Conservation (phyloP, 2,329 filamentous ascomycete genomes). For the Zarea fungicola region DNA sequence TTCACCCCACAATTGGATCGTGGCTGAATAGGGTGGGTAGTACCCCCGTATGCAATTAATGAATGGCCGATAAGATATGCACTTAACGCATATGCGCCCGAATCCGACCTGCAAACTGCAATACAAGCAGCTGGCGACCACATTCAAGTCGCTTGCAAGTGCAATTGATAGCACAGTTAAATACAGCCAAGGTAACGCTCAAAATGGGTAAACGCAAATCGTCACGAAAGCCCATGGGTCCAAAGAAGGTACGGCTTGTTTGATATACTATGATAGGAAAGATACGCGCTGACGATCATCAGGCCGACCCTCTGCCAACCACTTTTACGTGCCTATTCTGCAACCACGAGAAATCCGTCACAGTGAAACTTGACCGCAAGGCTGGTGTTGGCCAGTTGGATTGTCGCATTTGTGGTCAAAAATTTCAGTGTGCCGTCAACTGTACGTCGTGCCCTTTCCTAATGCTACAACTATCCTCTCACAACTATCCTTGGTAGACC, state of each 20-base stretch:
- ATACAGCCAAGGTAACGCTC: not conserved
- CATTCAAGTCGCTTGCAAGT: not conserved
- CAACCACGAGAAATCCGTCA: constrained; percentile 92
- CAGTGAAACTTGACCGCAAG: constrained; percentile 92
- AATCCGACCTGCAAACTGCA: not conserved
- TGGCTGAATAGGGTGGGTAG: not conserved
- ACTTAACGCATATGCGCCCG: constrained; percentile 2
- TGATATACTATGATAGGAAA: not conserved
- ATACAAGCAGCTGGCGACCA: too few species aligned
- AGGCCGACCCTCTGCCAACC: constrained; percentile 69
- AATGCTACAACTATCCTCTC: constrained; percentile 12
- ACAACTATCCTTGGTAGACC: constrained; percentile 48
- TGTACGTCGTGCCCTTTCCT: constrained; percentile 50
- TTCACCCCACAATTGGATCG: not conserved
- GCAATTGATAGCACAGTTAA: not conserved
- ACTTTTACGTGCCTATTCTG: constrained; percentile 97
- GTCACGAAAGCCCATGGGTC: constrained; percentile 71
- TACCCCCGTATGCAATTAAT: not conserved
- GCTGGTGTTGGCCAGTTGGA: constrained; percentile 75
- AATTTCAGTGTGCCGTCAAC: constrained; percentile 88
- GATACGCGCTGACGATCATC: constrained; percentile 16
- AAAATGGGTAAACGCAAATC: constrained; percentile 88
- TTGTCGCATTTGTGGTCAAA: constrained; percentile 91
- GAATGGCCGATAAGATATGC: constrained; percentile 9
- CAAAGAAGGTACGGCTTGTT: constrained; percentile 55